Base-by-base conservation (phyloP, 2,329 filamentous ascomycete genomes). In the Cladophialophora carrionii region DNA sequence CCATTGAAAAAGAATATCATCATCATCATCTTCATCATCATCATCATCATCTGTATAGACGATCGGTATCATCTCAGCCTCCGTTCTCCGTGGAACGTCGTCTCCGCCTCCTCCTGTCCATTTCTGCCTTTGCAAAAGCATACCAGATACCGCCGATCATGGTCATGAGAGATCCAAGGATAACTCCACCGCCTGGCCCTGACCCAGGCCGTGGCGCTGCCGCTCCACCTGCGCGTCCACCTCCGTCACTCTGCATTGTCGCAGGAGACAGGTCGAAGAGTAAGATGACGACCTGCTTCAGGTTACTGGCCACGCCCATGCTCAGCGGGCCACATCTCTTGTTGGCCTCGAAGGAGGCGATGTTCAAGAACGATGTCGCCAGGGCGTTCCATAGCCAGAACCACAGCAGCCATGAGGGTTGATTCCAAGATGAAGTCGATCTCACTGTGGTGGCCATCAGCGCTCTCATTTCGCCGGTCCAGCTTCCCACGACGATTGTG, bases 321-420 rank as follows among this genome's bases (percentile, higher is more conserved):
- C 48, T 60, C 46, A 67, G 29, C 17, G 65, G 34, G 0, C 65
- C 65, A 26, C 62, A 64, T 17, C 65, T 32, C 17, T 59, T 64
- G 51, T 65, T 65, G 17, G 65, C 62, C 9, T 67, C 57, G 43
- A 67, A 67, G 8, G 65, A 67, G 2, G 62, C 58, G 3, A 67
- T 37, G 49, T 67, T 67, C 57, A 67, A 32, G 22, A 52, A 48
- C 29, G 58, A 52, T 2, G 62, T 62, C 10, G 62, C 62, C 3
- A 64, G 41, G 12, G 34, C 53, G 29, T 62, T 65, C 46, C 29
- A 29, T 2, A 54, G 29, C 46, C 34, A 56, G 24, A 37, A 41
- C 57, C 57, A 60, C 6, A 29, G 26, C 14, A 37, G 48, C 57
- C 48, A 37, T 14, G 29, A 31, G 46, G 24, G 7, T 24, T 37